Conservation (phyloP, 306 rosid genomes). For the Glycine latifolia region DNA sequence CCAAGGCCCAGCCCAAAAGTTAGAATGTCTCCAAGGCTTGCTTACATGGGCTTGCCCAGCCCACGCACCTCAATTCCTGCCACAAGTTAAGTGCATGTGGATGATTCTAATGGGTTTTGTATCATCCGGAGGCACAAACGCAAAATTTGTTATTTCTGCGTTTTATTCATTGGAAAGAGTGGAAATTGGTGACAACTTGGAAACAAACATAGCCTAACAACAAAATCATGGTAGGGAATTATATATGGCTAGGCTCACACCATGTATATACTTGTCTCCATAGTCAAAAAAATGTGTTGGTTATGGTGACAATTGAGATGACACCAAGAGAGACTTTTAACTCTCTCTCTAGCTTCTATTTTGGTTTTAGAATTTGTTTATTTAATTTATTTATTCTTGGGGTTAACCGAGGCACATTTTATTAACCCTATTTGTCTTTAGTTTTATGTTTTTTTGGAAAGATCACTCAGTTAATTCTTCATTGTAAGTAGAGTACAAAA, state of each 20-base stretch:
- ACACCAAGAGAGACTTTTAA: neutral
- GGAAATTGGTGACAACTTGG: no score
- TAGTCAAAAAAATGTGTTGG: neutral
- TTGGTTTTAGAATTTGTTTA: slow-evolving; percentile 10
- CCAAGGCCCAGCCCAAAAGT: slow-evolving; percentile 96
- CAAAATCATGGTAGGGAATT: neutral
- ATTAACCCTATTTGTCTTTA: slow-evolving; percentile 5
- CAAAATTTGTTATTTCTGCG: no score
- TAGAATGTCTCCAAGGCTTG: slow-evolving; percentile 79
- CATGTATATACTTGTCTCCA: neutral
- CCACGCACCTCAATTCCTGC: slow-evolving; percentile 66
- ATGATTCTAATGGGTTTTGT: no score
- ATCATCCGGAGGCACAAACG: no score
- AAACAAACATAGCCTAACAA: no score
- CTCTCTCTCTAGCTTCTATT: neutral
- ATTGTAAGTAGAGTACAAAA: neutral
- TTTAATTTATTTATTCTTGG: slow-evolving; percentile 47
- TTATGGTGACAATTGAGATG: neutral
- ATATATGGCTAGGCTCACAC: neutral
- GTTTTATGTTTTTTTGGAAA: neutral
- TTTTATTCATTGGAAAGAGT: no score
- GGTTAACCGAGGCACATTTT: slow-evolving; percentile 7
- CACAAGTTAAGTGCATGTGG: slow-evolving; percentile 32
- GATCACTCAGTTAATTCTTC: slow-evolving; percentile 24
- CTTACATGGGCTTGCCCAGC: slow-evolving; percentile 87